Evolutionary conservation across 495 filamentous ascomycete genomes (phyloP).

Genomic region (Hypoxylon rickii): DNA sequence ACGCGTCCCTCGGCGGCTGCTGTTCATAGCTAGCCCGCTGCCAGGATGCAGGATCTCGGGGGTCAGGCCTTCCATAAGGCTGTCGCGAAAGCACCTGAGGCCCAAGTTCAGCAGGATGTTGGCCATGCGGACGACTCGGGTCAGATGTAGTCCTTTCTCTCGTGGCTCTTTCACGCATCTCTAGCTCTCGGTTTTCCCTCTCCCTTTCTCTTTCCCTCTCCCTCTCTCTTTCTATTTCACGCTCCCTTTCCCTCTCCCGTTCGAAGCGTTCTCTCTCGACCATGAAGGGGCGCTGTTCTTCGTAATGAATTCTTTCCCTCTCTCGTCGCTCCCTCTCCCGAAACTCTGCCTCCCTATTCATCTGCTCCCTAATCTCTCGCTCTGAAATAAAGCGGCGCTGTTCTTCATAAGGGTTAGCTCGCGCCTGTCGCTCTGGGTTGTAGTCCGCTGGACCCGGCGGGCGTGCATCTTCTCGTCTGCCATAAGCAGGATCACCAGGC

Average conservation of each 20-base stretch:
- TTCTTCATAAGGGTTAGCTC: constrained; percentile 40
- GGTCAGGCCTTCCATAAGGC: constrained; percentile 49
- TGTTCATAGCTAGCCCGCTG: constrained; percentile 47
- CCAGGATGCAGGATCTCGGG: constrained; percentile 51
- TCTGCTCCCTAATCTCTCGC: constrained; percentile 30
- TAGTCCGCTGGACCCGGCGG: constrained; percentile 42
- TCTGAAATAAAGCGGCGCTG: constrained; percentile 35
- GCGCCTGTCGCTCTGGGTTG: constrained; percentile 51
- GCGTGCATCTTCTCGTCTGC: constrained; percentile 47
- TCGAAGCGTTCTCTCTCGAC: constrained; percentile 31
- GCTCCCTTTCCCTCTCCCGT: constrained; percentile 38
- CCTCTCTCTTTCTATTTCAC: constrained; percentile 43
- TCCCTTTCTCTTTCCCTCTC: constrained; percentile 46
- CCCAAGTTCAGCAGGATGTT: constrained; percentile 32
- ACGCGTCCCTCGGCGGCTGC: constrained; percentile 42
- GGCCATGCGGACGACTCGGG: constrained; percentile 28
- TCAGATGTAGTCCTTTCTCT: constrained; percentile 41
- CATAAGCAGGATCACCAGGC: constrained; percentile 46
- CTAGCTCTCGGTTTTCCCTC: constrained; percentile 37
- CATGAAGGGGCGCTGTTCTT: constrained; percentile 41
- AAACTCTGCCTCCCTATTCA: constrained; percentile 28
- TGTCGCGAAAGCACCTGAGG: constrained; percentile 33
- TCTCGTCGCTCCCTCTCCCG: constrained; percentile 30
- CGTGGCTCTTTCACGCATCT: constrained; percentile 38
- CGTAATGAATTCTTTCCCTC: constrained; percentile 43